A percentile compares a stretch with the other conserved stretches of the same genome.
phyloP scores from a whole-genome alignment of 2,329 filamentous ascomycete species.

The Trichoderma sp. region DNA sequence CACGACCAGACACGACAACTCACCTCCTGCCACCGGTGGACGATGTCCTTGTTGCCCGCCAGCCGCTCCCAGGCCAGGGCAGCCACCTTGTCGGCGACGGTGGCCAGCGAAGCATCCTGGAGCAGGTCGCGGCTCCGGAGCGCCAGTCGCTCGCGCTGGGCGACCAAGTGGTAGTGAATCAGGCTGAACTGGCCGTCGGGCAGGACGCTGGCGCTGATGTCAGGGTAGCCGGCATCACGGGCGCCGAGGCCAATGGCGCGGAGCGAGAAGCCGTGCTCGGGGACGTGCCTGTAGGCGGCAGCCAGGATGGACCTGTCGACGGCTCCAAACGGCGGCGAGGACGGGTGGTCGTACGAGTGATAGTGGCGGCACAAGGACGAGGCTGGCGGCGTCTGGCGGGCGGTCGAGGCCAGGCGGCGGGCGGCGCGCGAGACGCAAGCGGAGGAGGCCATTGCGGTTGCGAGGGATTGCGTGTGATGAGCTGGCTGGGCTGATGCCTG shows the following conservation, averaged over 20 bases:
- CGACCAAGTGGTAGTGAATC: slow-evolving; percentile 72
- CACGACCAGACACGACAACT: background rate
- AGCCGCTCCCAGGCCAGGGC: slow-evolving; percentile 72
- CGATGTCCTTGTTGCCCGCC: slow-evolving; percentile 67
- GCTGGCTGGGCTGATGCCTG: background rate
- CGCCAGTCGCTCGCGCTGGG: slow-evolving; percentile 60
- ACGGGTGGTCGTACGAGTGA: slow-evolving; percentile 69
- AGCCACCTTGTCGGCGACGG: slow-evolving; percentile 63
- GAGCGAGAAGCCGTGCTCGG: slow-evolving; percentile 75
- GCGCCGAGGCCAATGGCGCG: slow-evolving; percentile 73
- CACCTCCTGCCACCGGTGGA: slow-evolving; percentile 84
- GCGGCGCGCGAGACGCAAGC: slow-evolving; percentile 1
- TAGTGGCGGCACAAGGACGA: slow-evolving; percentile 44
- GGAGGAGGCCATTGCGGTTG: slow-evolving; percentile 1
- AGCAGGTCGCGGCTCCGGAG: slow-evolving; percentile 40
- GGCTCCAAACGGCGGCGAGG: slow-evolving; percentile 60
- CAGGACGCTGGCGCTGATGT: slow-evolving; percentile 80
- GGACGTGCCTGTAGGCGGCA: slow-evolving; percentile 75
- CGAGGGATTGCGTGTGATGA: background rate
- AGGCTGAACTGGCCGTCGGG: slow-evolving; percentile 77
- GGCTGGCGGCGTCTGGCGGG: background rate
- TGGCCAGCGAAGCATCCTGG: slow-evolving; percentile 36
- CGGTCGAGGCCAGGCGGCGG: background rate
- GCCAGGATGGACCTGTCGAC: slow-evolving; percentile 75
- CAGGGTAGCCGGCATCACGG: slow-evolving; percentile 78